Base-by-base conservation (phyloP, 768 basidiomycete genomes). In the Mycena belliarum region DNA sequence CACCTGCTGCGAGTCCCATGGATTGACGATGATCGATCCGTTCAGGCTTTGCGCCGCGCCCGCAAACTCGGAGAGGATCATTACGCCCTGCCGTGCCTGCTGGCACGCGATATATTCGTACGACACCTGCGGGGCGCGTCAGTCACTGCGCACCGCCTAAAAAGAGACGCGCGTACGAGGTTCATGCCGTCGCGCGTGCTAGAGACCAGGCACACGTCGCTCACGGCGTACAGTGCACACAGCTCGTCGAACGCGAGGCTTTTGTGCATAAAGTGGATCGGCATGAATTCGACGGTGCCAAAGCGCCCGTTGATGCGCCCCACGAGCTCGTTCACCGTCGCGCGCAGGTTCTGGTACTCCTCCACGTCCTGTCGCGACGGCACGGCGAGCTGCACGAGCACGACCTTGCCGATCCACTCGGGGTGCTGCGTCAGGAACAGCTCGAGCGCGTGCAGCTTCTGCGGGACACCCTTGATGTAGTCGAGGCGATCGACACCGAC, bases 391-490 rank as follows among this genome's bases (percentile, higher is more conserved):
- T 99, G 97, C 10, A 93, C 94, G 43, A 99, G 80, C 2, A 99
- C 97, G 56, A 98, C 91, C 81, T 96, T 99, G 66, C 97, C 97
- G 66, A 98, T 93, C 95, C 95, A 98, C 74, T 99, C 97, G 5
- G 97, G 97, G 71, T 99, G 96, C 64, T 98, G 95, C 20, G 89
- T 86, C 29, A 99, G 82, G 84, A 99, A 99, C 41, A 96, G 84
- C 69, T 99, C 97, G 56, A 99, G 83, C 0, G 93, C 95, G 69
- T 98, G 94, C 46, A 99, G 75, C 75, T 99, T 99, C 72, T 99
- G 97, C 2, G 97, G 97, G 32, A 99, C 94, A 68, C 97, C 97
- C 81, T 99, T 99, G 87, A 99, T 98, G 75, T 99, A 99, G 71
- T 99, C 97, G 52, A 99, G 82, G 43, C 97, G 88, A 72, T 99